Base-by-base conservation (phyloP, 2,329 filamentous ascomycete genomes). In the Aspergillus novofumigatus region DNA sequence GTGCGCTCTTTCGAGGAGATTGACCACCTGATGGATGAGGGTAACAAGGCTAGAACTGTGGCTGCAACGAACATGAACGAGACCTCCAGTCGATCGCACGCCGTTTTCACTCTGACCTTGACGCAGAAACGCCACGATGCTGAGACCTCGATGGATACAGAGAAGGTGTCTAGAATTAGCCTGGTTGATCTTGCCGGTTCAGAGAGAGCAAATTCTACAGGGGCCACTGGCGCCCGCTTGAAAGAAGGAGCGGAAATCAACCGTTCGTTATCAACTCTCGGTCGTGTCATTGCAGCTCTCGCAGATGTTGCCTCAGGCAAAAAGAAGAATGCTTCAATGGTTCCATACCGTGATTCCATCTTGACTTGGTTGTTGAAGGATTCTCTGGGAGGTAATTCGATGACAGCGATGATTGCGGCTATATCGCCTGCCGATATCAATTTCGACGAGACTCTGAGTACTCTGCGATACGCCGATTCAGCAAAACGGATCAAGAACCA, bases 51-150 rank as follows among this genome's bases (percentile, higher is more conserved):
- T 35, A 85, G 94, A 80, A 99, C 94, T 0, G 94, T 99, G 42
- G 94, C 94, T 3, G 94, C 94, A 7, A 99, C 94, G 42, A 99
- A 97, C 83, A 99, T 99, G 94, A 99, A 99, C 81, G 94, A 97
- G 76, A 99, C 95, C 0, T 97, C 92, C 59, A 96, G 92, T 83
- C 88, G 94, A 80, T 97, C 93, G 72, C 94, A 99, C 75, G 94
- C 94, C 44, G 95, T 99, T 52, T 99, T 99, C 73, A 99, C 95
- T 21, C 81, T 99, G 54, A 97, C 93, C 69, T 80, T 99, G 49
- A 96, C 92, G 0, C 94, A 99, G 74, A 97, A 97, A 75, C 87
- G 90, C 59, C 89, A 89, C 70, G 94, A 99, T 71, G 79, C 84
- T 2, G 92, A 97, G 72, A 97, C 94, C 0, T 95, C 92, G 63